Evolutionary conservation across 1,139 yeast genomes (phyloP), one percentile per base, ranked within the genome.

Genomic region (Hanseniaspora sp.): DNA sequence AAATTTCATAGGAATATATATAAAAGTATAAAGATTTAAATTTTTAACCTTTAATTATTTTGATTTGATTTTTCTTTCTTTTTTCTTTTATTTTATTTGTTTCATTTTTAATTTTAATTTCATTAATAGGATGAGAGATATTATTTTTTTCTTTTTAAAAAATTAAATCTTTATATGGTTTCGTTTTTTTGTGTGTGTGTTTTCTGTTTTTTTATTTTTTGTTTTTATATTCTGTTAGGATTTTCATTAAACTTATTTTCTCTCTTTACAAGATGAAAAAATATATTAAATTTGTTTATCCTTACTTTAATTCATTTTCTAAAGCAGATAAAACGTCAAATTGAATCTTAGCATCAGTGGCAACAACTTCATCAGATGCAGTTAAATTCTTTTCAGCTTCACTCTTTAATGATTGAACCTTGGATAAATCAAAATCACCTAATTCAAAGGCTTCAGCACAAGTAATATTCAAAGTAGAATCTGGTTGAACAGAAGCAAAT

Each of bases 391-490:
- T 88, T 75, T 87, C 95, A 58, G 98, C 98, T 71, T 92, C 97
- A 59, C 92, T 81, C 68, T 88, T 79, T 70, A 86, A 82, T 60
- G 81, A 68, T 76, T 81, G 85, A 70, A 90, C 83, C 63, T 87
- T 80, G 63, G 83, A 86, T 52, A 82, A 74, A 59, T 92, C 87
- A 72, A 92, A 87, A 64, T 87, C 83, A 60, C 88, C 94, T 66
- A 95, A 79, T 69, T 94, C 86, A 76, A 82, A 87, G 45, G 97
- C 98, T 76, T 92, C 98, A 65, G 88, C 86, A 61, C 96, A 95
- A 69, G 94, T 85, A 72, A 92, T 83, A 68, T 87, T 82, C 70
- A 94, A 77, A 66, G 83, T 79, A 65, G 95, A 88, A 66, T 90
- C 95, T 71, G 96, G 97, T 71, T 87, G 92, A 60, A 94, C 95